phyloP scores from a whole-genome alignment of 257 asterid genomes.

The Verbena officinalis region DNA sequence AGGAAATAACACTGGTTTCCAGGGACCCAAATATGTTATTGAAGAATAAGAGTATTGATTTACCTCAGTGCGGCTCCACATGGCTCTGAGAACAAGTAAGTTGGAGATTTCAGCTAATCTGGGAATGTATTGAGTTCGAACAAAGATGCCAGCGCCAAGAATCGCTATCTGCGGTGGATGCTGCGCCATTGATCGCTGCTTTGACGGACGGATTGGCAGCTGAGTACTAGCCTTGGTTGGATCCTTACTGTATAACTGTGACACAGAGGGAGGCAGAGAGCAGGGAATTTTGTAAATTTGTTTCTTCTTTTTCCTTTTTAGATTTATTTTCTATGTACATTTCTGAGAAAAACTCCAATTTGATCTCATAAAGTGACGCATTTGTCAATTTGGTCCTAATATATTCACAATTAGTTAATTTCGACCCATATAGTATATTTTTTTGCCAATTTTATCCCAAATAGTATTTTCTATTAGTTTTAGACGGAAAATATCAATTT shows the following conservation, averaged over 20 bases:
- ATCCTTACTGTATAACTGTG: neutral
- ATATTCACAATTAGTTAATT: no score
- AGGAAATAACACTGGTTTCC: neutral
- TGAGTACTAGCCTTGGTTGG: neutral
- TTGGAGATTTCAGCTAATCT: slow-evolving; percentile 84
- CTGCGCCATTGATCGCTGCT: slow-evolving; percentile 40
- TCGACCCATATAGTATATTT: no score
- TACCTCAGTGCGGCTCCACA: slow-evolving; percentile 91
- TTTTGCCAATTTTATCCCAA: no score
- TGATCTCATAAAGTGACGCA: no score
- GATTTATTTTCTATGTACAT: no score
- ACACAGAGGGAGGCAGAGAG: neutral
- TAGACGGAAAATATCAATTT: no score
- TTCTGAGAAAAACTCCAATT: no score
- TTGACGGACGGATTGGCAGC: neutral
- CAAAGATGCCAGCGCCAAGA: slow-evolving; percentile 91
- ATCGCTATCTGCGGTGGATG: slow-evolving; percentile 72
- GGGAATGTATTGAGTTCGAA: slow-evolving; percentile 73
- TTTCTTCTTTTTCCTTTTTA: no score
- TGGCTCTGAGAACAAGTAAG: slow-evolving; percentile 59
- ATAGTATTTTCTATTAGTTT: no score
- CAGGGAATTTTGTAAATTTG: no score
- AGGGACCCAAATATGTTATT: slow-evolving; percentile 1
- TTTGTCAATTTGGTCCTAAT: no score
- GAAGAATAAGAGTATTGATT: neutral